These are phyloP conservation scores for Apiotrichum veenhuisii DNA, from an alignment of 1,284 basidiomycete species.

Conservation along the genomic window DNA sequence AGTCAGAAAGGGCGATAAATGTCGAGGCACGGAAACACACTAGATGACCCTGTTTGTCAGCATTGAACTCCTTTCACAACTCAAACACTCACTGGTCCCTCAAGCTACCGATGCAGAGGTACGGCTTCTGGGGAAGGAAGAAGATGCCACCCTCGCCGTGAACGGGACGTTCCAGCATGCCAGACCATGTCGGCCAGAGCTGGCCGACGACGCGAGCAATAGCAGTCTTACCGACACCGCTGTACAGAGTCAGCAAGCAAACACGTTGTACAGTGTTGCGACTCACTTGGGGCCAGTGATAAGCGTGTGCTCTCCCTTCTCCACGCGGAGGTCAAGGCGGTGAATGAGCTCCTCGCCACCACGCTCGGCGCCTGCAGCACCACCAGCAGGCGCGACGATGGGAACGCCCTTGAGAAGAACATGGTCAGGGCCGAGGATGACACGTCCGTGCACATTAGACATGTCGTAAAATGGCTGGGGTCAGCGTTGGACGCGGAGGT, in stretches of 20 bases:
- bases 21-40: no score
- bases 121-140: conserved; percentile 87
- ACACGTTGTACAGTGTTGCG: neutral
- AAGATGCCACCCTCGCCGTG: conserved; percentile 61
- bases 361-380: conserved; percentile 53
- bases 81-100: conserved; percentile 67
- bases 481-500: conserved; percentile 25
- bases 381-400: conserved; percentile 64
- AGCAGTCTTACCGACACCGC: conserved; percentile 90
- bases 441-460: conserved; percentile 50
- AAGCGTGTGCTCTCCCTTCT: conserved; percentile 81
- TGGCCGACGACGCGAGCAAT: conserved; percentile 86
- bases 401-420: conserved; percentile 68
- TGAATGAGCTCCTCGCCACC: conserved; percentile 65
- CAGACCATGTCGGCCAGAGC: conserved; percentile 65
- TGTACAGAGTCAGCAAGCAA: conserved; percentile 38
- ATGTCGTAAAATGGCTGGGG: conserved; percentile 51
- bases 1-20: no score
- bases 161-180: conserved; percentile 51
- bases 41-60: conserved; percentile 41
- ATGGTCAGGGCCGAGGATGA: conserved; percentile 45
- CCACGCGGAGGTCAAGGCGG: conserved; percentile 67
- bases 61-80: neutral
- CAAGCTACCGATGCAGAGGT: conserved; percentile 80
- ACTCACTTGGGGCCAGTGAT: conserved; percentile 74